Evolutionary conservation across 192 early-diverging fungal species (phyloP).

Genomic region (Podochytrium sp.): DNA sequence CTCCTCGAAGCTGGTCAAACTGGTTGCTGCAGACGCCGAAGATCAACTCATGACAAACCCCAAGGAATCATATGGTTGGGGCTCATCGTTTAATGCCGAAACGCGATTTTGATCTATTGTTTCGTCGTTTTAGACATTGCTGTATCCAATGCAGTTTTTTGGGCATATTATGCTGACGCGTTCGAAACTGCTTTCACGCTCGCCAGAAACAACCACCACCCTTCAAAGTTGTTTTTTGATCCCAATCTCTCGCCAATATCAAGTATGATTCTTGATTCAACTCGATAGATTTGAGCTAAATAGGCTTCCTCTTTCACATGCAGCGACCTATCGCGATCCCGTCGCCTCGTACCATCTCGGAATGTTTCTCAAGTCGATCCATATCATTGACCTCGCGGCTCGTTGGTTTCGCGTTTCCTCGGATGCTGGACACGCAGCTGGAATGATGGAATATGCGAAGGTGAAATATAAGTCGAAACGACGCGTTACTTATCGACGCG

Average conservation of each 20-base stretch:
- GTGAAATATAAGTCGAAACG: not conserved
- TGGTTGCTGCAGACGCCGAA: no score
- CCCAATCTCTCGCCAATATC: not conserved
- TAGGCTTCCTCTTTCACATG: not conserved
- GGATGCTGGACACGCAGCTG: not conserved
- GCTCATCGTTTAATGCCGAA: no score
- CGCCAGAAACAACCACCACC: slow-evolving; percentile 6
- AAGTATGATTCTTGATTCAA: not conserved
- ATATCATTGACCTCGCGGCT: not conserved
- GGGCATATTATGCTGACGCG: not conserved
- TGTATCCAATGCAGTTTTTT: not conserved
- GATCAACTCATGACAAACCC: no score
- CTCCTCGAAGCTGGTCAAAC: no score
- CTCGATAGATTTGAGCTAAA: not conserved
- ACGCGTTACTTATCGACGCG: not conserved
- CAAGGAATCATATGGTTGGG: no score
- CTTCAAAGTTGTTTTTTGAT: slow-evolving; percentile 10
- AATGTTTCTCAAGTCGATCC: not conserved
- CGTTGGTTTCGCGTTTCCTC: not conserved
- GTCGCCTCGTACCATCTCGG: slow-evolving; percentile 2
- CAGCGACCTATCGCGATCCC: not conserved
- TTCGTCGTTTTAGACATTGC: no score
- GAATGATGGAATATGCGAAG: slow-evolving; percentile 16
- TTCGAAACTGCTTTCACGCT: slow-evolving; percentile 8
- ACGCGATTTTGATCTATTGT: no score